Evolutionary conservation across 768 basidiomycete species (phyloP).

Genomic region (Pulveroboletus sp.): DNA sequence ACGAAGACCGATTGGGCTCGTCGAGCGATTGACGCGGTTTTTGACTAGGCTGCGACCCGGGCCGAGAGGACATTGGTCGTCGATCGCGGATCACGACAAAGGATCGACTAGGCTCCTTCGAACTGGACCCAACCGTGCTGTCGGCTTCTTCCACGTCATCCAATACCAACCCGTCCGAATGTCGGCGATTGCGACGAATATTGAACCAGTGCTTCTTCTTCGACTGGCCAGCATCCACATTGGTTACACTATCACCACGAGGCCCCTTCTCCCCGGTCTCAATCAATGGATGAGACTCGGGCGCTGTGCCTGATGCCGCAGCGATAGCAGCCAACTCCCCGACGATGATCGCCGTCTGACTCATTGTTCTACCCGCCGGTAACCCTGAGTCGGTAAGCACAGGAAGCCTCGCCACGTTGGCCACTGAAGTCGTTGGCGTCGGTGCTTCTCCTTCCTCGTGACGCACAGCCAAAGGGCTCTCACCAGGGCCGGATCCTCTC

Average conservation of each 20-base stretch:
- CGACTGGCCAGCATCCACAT: conserved; percentile 42
- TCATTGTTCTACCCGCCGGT: conserved; percentile 70
- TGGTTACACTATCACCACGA: conserved; percentile 21
- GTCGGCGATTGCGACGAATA: conserved; percentile 51
- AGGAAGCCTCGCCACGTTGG: conserved; percentile 42
- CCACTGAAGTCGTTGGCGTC: conserved; percentile 47
- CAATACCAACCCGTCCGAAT: conserved; percentile 50
- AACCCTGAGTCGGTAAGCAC: conserved; percentile 30
- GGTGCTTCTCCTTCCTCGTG: conserved; percentile 39
- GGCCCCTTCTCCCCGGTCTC: conserved; percentile 16
- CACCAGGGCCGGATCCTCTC: conserved; percentile 22
- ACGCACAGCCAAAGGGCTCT: conserved; percentile 17
- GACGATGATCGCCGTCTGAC: conserved; percentile 83
- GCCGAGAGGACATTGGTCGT: conserved; percentile 34
- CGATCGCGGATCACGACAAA: conserved; percentile 70
- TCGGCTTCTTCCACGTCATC: conserved; percentile 19
- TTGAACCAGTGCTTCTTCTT: conserved; percentile 73
- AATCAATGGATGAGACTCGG: conserved; percentile 21
- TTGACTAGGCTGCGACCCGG: conserved; percentile 19
- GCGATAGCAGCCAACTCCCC: conserved; percentile 38
- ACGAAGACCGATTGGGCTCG: conserved; percentile 26
- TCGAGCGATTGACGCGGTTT: conserved; percentile 28
- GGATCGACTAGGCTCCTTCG: conserved; percentile 43
- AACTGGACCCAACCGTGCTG: conserved; percentile 28
- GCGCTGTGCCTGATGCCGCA: conserved; percentile 11